Evolutionary conservation across 305 asterid genomes (phyloP), one percentile per base, ranked within the genome.

Genomic region (Fraxinus xanthoxyloides): DNA sequence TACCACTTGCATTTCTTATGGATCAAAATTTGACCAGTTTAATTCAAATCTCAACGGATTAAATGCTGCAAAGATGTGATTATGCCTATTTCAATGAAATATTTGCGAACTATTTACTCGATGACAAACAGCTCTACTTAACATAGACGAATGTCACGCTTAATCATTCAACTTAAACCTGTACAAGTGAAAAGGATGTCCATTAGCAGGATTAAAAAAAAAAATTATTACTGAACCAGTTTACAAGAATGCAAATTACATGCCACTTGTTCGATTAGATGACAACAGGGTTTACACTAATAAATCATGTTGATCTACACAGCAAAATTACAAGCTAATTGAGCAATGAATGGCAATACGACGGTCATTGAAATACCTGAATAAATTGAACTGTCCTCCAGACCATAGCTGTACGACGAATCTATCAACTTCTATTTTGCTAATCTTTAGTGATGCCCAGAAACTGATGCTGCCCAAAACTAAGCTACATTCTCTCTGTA

Each of bases 391-490:
- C 38, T 34, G 38, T 34, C 8, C 38, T 1, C 30, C n/a, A 34
- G 7, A 34, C 38, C 8, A 34, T 34, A 34, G 38, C 99, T 70
- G 94, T 76, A 19, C 48, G 59, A 72, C 72, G 51, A 78, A 32
- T 80, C 59, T 65, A 80, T 34, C 63, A 28, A 81, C 77, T 80
- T 75, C 75, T 79, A 77, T 54, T 77, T 32, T 26, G 30, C 69
- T 78, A 76, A 43, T 43, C 84, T 73, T 75, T 26, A 17, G 61
- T 76, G 32, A 82, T 46, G 28, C 65, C 82, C 80, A 56, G 80
- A 77, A 82, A 79, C 80, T 59, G 77, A 82, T 75, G 78, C 80
- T 32, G 82, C 51, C 80, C 80, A 70, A 17, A 65, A 75, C 84
- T 76, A 61, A 72, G 86, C 87, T 81, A 9, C 84, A 38, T 67